Conservation (phyloP, 148 eudicot genomes). For the Rhododendron ovatum region DNA sequence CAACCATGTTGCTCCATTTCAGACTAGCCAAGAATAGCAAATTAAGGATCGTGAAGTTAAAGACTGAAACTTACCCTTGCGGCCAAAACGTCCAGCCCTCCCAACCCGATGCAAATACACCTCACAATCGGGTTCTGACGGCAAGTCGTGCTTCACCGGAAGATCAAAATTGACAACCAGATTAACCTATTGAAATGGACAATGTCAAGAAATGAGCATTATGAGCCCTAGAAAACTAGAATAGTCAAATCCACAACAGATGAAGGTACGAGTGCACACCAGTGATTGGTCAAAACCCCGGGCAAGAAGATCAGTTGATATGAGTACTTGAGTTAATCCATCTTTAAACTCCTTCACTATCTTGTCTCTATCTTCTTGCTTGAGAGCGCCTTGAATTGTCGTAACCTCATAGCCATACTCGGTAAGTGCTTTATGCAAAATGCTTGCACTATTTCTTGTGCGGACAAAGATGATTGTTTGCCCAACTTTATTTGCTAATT, state of each 20-base stretch:
- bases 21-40: background rate
- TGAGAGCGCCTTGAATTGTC: constrained; percentile 84
- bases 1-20: background rate
- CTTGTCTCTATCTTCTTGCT: constrained; percentile 75
- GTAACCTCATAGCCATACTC: constrained; percentile 83
- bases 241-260: background rate
- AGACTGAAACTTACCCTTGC: constrained; percentile 56
- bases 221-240: background rate
- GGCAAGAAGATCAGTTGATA: constrained; percentile 91
- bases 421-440: constrained; percentile 64
- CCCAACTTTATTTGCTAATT: constrained; percentile 76
- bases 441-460: constrained; percentile 58
- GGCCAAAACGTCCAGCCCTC: constrained; percentile 95
- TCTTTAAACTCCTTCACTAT: constrained; percentile 86
- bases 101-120: constrained; percentile 95
- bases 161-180: constrained; percentile 92
- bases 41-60: background rate
- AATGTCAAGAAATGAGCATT: background rate
- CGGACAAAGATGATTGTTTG: constrained; percentile 87
- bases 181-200: constrained; percentile 54
- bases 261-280: constrained; percentile 27
- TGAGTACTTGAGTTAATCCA: constrained; percentile 84
- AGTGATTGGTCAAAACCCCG: constrained; percentile 90
- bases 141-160: constrained; percentile 44
- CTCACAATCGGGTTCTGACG: constrained; percentile 77